A percentile compares a stretch with the other conserved stretches of the same genome.
These are phyloP conservation scores for Lachnellula suecica DNA, from an alignment of 2,329 filamentous ascomycete species.

Conservation along the genomic window DNA sequence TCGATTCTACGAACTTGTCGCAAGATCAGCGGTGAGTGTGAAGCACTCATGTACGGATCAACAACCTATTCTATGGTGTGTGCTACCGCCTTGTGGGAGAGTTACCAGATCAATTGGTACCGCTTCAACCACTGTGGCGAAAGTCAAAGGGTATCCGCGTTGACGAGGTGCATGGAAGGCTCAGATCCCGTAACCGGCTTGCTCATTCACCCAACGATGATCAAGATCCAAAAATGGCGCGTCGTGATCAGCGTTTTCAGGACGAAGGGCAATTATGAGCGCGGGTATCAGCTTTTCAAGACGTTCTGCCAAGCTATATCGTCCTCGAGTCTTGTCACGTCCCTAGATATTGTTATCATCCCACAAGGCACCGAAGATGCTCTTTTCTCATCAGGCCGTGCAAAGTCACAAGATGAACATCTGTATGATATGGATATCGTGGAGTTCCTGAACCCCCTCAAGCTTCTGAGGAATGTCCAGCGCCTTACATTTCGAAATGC, in stretches of 20 bases:
- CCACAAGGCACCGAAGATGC: neutral
- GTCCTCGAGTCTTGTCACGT: neutral
- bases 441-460: neutral
- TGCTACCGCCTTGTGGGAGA: neutral
- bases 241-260: neutral
- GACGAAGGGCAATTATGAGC: neutral
- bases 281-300: neutral
- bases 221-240: neutral
- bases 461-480: neutral
- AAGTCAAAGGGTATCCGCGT: neutral
- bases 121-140: no score
- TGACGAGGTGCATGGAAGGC: neutral
- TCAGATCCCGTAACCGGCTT: neutral
- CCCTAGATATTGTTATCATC: neutral
- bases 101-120: no score
- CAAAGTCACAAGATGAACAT: neutral
- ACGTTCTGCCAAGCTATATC: neutral
- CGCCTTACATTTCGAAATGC: neutral
- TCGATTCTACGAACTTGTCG: conserved; percentile 7
- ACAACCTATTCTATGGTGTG: conserved; percentile 38
- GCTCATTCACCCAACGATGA: neutral
- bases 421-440: neutral
- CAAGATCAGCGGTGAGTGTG: conserved; percentile 1
- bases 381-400: neutral
- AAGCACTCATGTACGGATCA: conserved; percentile 41